Percentiles rank a stretch among this genome's conserved stretches.
phyloP scores from a whole-genome alignment of 371 early-diverging fungal species.

The Mortierella sp. region DNA sequence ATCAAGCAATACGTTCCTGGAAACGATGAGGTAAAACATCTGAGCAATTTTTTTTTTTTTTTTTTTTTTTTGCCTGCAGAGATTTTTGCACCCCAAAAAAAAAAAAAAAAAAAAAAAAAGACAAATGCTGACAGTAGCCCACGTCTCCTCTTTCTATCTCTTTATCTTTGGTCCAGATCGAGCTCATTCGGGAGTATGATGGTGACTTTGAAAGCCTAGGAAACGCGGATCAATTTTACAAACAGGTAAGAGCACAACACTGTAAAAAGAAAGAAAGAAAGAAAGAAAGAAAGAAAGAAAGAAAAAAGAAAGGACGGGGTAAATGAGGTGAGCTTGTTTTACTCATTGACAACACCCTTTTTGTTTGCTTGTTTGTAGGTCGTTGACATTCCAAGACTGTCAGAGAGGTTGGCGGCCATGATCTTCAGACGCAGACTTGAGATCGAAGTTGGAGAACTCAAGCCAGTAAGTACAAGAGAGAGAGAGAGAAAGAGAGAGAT shows the following conservation, averaged over 20 bases:
- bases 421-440: slow-evolving; percentile 76
- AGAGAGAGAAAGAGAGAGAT: slow-evolving; percentile 12
- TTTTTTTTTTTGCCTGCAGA: neutral
- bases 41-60: neutral
- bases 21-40: slow-evolving; percentile 61
- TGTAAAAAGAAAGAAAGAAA: neutral
- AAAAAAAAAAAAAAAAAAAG: neutral
- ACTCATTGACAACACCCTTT: neutral
- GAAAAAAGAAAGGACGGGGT: too few species aligned
- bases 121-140: neutral
- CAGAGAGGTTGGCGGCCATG: slow-evolving; percentile 77
- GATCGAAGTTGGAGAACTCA: slow-evolving; percentile 75
- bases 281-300: too few species aligned
- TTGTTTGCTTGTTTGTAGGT: slow-evolving; percentile 51
- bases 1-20: slow-evolving; percentile 72
- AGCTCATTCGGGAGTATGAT: slow-evolving; percentile 71
- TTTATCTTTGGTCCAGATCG: slow-evolving; percentile 40
- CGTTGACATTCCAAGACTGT: slow-evolving; percentile 75
- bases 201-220: slow-evolving; percentile 73
- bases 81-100: neutral
- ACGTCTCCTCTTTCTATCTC: neutral
- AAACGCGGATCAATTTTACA: slow-evolving; percentile 74
- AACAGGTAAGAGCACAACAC: slow-evolving; percentile 51
- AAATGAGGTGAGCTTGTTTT: too few species aligned
- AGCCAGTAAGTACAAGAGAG: slow-evolving; percentile 56